Evolutionary conservation across 2,329 filamentous ascomycete genomes (phyloP), one percentile per base, ranked within the genome.

Genomic region (Furcasterigmium furcatum): DNA sequence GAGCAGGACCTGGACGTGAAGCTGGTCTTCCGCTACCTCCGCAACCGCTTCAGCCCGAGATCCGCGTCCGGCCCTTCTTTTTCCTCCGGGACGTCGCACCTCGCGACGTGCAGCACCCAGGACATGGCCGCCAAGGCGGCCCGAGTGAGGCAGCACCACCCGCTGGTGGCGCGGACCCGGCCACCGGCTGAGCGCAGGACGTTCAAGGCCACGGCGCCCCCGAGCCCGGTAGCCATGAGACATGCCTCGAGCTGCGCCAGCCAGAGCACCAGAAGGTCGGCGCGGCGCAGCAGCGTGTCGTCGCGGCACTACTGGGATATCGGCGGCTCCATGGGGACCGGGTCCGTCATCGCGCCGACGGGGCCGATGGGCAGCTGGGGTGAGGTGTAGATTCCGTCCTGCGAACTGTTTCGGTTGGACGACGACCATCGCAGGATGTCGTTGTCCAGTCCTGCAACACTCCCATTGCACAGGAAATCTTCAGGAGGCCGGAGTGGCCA

Each of bases 291-390:
- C 56, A 85, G 81, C 52, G 78, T 82, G 27, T 91, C 87, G 38
- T 88, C 84, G 38, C 73, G 90, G 44, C 89, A 95, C 61, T 96
- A 95, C 64, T 96, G 91, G 91, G 91, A 96, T 63, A 81, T 96
- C 53, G 89, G 89, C 21, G 87, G 83, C 6, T 91, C 84, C 55
- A 78, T 90, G 20, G 88, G 87, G 2, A 91, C 87, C 45, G 86
- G 86, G 4, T 88, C 84, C 52, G 73, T 84, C 50, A 80, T 88
- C 62, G 82, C 80, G 3, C 77, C 79, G 40, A 80, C 78, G 32
- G 85, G 83, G 1, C 80, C 79, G 9, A 81, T 87, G 74, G 88
- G 88, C 14, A 84, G 80, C 54, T 94, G 88, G 88, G 88, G 87
- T 9, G 88, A 92, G 67, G 79, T 87, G 21, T 86, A 55, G 64